Percentiles rank a stretch among this genome's conserved stretches.
phyloP scores from a whole-genome alignment of 1,284 basidiomycete species.

The Hemileia vastatrix region DNA sequence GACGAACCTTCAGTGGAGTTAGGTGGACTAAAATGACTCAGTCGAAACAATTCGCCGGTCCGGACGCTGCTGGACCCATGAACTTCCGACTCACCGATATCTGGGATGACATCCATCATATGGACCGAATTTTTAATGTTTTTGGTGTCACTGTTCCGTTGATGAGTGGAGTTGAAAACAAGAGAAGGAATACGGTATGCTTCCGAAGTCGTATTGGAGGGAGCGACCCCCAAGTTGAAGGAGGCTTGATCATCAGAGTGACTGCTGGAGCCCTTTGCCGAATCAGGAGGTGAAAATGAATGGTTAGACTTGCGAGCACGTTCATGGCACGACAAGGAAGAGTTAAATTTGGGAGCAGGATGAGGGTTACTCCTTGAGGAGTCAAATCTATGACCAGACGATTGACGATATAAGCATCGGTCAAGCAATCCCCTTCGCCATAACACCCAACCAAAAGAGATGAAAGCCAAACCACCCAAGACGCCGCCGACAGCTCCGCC shows the following conservation, averaged over 20 bases:
- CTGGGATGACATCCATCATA: background rate
- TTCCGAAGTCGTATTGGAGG: background rate
- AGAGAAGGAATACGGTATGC: too few species aligned
- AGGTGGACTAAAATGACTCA: background rate
- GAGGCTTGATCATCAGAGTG: background rate
- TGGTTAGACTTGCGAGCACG: background rate
- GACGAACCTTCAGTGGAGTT: background rate
- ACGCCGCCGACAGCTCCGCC: conserved; percentile 13
- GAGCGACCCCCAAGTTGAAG: background rate
- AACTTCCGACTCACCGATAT: background rate
- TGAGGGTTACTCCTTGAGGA: background rate
- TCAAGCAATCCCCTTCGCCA: background rate
- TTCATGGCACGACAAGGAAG: background rate
- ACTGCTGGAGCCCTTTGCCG: too few species aligned
- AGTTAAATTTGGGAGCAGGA: background rate
- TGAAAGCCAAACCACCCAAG: background rate
- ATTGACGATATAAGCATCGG: background rate
- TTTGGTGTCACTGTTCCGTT: background rate
- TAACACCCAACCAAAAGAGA: conserved; percentile 1
- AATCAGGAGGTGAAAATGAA: background rate
- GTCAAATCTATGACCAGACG: conserved; percentile 1
- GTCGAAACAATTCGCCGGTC: background rate
- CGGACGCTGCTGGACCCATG: background rate
- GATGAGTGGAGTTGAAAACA: too few species aligned
- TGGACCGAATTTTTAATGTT: background rate